These are phyloP conservation scores for Penicillium sp. DNA, from an alignment of 2,329 filamentous ascomycete genomes.

Conservation along the genomic window DNA sequence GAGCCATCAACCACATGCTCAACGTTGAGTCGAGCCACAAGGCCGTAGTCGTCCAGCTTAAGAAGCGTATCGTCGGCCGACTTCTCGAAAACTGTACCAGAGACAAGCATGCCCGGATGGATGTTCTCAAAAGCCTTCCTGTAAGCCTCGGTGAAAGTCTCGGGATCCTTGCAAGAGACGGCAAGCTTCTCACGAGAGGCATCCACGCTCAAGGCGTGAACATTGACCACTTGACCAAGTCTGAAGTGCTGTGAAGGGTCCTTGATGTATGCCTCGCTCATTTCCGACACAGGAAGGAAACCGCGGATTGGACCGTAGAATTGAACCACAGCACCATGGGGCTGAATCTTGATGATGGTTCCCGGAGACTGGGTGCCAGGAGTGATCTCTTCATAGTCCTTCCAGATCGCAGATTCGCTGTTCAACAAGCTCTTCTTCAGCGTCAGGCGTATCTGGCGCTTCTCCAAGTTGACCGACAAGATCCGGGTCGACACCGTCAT, in stretches of 20 bases:
- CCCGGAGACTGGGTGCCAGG: constrained; percentile 72
- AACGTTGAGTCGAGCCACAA: constrained; percentile 70
- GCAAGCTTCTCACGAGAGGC: constrained; percentile 61
- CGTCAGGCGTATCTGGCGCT: constrained; percentile 73
- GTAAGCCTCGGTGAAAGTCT: constrained; percentile 68
- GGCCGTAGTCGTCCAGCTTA: constrained; percentile 61
- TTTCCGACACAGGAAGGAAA: constrained; percentile 86
- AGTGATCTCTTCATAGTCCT: constrained; percentile 63
- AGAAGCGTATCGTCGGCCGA: constrained; percentile 66
- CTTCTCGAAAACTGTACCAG: constrained; percentile 72
- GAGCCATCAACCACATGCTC: constrained; percentile 81
- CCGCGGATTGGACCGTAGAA: constrained; percentile 79
- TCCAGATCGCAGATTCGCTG: constrained; percentile 69
- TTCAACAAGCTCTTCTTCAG: constrained; percentile 92
- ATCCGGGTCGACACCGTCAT: constrained; percentile 76
- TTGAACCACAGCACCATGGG: constrained; percentile 75
- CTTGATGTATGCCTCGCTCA: constrained; percentile 93
- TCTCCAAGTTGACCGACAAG: constrained; percentile 65
- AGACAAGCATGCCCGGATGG: constrained; percentile 63
- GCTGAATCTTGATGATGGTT: constrained; percentile 72
- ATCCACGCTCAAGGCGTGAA: constrained; percentile 76
- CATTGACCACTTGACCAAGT: constrained; percentile 79
- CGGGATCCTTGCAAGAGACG: constrained; percentile 87
- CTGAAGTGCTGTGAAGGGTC: constrained; percentile 85
- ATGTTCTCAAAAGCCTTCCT: constrained; percentile 63